Percentiles rank a stretch among this genome's conserved stretches.
These are phyloP conservation scores for Skeletonema potamos DNA, from an alignment of 108 stramenopile genomes.

Conservation along the genomic window DNA sequence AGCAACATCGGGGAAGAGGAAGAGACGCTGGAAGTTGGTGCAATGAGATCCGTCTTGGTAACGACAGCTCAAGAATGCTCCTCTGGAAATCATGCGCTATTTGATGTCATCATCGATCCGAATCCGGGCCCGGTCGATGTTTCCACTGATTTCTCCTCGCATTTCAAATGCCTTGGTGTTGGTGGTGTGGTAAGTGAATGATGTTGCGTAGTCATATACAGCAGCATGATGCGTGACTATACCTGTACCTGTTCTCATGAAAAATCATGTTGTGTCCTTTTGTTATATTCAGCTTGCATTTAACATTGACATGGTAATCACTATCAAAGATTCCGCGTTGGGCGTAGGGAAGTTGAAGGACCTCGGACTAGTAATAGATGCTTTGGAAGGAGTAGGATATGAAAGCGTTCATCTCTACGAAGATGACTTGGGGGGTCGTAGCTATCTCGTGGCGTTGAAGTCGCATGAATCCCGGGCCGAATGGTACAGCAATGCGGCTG, in stretches of 20 bases:
- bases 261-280: background rate
- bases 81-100: background rate
- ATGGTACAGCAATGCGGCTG: conserved; percentile 49
- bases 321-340: background rate
- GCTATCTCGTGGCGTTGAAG: conserved; percentile 45
- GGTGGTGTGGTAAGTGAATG: background rate
- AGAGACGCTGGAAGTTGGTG: background rate
- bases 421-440: conserved; percentile 45
- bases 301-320: background rate
- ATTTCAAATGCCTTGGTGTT: background rate
- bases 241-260: no score
- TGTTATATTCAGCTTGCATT: background rate
- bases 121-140: background rate
- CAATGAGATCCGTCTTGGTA: background rate
- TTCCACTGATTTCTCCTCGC: background rate
- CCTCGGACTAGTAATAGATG: conserved; percentile 18
- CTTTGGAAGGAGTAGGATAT: conserved; percentile 46
- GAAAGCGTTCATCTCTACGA: conserved; percentile 47
- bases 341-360: background rate
- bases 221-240: no score
- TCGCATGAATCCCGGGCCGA: conserved; percentile 11
- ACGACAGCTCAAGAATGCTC: background rate
- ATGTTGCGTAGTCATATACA: no score
- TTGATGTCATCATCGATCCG: background rate
- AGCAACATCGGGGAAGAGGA: background rate